A percentile compares a stretch with the other conserved stretches of the same genome.
Evolutionary conservation across 305 asterid genomes (phyloP).

Genomic region (Andrographis paniculata): DNA sequence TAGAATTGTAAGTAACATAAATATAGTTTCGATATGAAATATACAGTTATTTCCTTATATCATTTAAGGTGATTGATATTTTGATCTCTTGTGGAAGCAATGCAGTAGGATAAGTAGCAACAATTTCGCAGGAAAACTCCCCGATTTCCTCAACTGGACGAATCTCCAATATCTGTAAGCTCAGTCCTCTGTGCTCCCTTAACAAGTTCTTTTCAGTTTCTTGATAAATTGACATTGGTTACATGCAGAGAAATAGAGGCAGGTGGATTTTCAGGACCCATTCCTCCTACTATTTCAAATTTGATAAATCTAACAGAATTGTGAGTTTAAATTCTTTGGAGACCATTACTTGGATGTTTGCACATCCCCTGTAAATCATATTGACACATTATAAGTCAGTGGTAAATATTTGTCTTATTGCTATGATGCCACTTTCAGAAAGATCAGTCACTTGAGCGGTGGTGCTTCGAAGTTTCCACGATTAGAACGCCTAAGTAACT

Average conservation of each 20-base stretch:
- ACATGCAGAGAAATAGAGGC: constrained; percentile 41
- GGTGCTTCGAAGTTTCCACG: constrained; percentile 35
- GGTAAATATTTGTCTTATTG: neutral
- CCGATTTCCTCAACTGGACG: constrained; percentile 31
- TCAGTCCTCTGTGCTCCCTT: constrained; percentile 3
- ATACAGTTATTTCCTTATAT: neutral
- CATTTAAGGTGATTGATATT: too few species aligned
- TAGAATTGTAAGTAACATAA: constrained; percentile 43
- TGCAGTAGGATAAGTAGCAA: constrained; percentile 48
- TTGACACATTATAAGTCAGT: neutral
- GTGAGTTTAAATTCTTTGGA: constrained; percentile 28
- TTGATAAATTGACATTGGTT: neutral
- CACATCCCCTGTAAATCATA: neutral
- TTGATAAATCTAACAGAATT: constrained; percentile 31
- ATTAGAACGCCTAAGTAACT: constrained; percentile 20
- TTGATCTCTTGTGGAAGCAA: neutral
- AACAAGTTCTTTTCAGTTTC: constrained; percentile 4
- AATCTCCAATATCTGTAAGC: constrained; percentile 39
- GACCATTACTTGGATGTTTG: neutral
- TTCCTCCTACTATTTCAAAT: constrained; percentile 37
- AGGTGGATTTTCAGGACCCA: constrained; percentile 52
- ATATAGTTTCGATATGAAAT: neutral
- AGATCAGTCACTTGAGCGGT: constrained; percentile 39
- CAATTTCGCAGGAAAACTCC: constrained; percentile 39
- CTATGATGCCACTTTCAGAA: constrained; percentile 22